Evolutionary conservation across 768 basidiomycete genomes (phyloP).

Genomic region (Leccinum pellstonianum): DNA sequence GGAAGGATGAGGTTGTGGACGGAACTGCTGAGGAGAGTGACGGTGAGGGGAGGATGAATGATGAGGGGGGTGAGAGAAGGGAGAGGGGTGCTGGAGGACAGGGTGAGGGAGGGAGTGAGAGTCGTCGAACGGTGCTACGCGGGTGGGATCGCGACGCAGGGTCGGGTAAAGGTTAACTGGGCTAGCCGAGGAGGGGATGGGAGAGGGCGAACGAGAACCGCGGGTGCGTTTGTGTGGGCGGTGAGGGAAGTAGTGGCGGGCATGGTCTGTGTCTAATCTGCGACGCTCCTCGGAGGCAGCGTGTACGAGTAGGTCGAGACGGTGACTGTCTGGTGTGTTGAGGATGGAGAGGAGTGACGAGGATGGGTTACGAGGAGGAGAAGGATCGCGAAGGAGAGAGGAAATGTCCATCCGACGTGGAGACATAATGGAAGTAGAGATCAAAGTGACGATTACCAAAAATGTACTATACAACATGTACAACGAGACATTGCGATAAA

Average conservation of each 20-base stretch:
- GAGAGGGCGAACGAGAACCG: constrained; percentile 14
- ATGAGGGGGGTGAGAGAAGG: constrained; percentile 15
- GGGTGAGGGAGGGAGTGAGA: constrained; percentile 1
- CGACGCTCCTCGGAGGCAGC: constrained; percentile 66
- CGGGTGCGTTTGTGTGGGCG: constrained; percentile 23
- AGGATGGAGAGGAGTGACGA: constrained; percentile 24
- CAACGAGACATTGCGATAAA: constrained; percentile 87
- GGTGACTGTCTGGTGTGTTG: constrained; percentile 17
- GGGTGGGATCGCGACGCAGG: constrained; percentile 21
- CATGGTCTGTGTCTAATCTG: constrained; percentile 33
- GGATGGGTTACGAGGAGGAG: constrained; percentile 21
- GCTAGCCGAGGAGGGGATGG: constrained; percentile 22
- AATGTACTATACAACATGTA: constrained; percentile 45
- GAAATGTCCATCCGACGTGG: constrained; percentile 74
- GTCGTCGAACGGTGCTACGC: constrained; percentile 11
- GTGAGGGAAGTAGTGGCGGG: constrained; percentile 10
- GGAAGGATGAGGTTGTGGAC: constrained; percentile 14
- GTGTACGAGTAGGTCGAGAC: constrained; percentile 68
- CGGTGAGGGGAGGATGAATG: constrained; percentile 19
- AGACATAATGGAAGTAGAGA: constrained; percentile 40
- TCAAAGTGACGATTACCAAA: neutral
- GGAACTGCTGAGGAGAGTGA: constrained; percentile 20
- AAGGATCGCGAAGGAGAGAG: constrained; percentile 56
- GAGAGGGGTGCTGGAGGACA: constrained; percentile 13
- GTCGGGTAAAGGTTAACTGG: constrained; percentile 19